These are phyloP conservation scores for Pythium rishiriense DNA, from an alignment of 352 stramenopile genomes.

Conservation along the genomic window DNA sequence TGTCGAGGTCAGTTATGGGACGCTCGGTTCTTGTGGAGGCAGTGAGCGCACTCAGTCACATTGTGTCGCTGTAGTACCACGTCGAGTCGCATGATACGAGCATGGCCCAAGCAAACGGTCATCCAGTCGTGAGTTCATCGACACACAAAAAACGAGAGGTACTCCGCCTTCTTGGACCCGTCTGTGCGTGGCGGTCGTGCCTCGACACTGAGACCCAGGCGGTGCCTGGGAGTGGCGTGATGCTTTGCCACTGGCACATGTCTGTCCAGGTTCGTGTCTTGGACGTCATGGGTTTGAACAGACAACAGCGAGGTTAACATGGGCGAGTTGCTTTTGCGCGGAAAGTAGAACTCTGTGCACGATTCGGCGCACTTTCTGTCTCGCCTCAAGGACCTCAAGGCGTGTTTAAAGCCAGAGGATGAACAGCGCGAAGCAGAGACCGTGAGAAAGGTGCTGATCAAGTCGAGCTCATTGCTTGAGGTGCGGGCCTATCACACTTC, in stretches of 20 bases:
- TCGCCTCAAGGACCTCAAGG: conserved; percentile 9
- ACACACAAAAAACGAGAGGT: not conserved
- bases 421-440: not conserved
- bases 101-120: not conserved
- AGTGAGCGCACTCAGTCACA: not conserved
- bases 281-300: no score
- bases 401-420: not conserved
- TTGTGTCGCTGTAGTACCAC: conserved; percentile 10
- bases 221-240: not conserved
- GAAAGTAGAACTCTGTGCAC: conserved; percentile 4
- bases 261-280: conserved; percentile 6
- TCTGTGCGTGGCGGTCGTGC: conserved; percentile 22
- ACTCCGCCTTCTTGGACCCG: conserved; percentile 1
- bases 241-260: conserved; percentile 16
- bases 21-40: not conserved
- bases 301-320: no score
- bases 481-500: not conserved
- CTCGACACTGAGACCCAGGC: conserved; percentile 5
- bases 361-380: conserved; percentile 7
- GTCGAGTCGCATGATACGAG: not conserved
- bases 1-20: conserved; percentile 1
- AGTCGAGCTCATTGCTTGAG: conserved; percentile 20
- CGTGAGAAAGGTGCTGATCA: conserved; percentile 13
- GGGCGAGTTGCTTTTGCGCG: no score
- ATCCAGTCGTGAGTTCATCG: not conserved